These are phyloP conservation scores for Mortierella sp. DNA, from an alignment of 371 early-diverging fungal species.

Conservation along the genomic window DNA sequence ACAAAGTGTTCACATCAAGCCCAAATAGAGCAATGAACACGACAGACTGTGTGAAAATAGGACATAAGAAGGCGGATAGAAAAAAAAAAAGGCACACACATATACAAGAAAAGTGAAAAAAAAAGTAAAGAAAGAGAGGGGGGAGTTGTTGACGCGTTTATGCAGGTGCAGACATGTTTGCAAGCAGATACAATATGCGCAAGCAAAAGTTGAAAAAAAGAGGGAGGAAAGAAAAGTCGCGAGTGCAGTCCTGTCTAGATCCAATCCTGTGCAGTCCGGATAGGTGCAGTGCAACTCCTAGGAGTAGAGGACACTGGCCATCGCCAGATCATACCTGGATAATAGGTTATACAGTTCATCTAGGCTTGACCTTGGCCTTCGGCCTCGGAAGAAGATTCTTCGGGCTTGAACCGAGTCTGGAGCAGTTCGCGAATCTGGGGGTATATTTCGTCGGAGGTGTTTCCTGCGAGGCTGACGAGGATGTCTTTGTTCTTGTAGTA, in stretches of 20 bases:
- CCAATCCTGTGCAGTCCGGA: background rate
- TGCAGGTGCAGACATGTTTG: background rate
- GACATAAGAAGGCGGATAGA: background rate
- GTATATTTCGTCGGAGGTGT: slow-evolving; percentile 91
- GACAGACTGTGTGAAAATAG: background rate
- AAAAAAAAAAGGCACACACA: background rate
- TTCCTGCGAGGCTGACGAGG: slow-evolving; percentile 77
- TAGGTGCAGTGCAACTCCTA: background rate
- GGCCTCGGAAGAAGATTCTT: slow-evolving; percentile 22
- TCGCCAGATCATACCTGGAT: background rate
- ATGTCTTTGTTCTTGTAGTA: slow-evolving; percentile 76
- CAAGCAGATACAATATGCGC: background rate
- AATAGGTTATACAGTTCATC: background rate
- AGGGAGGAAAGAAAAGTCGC: background rate
- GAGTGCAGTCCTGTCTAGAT: background rate
- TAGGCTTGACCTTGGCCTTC: slow-evolving; percentile 8
- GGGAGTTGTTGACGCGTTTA: slow-evolving; percentile 9
- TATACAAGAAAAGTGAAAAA: background rate
- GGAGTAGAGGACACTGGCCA: background rate
- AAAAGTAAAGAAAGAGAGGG: background rate
- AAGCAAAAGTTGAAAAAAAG: background rate
- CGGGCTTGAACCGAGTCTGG: slow-evolving; percentile 47
- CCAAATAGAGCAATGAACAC: slow-evolving; percentile 11
- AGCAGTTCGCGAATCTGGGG: slow-evolving; percentile 77
- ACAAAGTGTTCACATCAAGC: background rate